Conservation (phyloP, 495 filamentous ascomycete genomes). For the Saxophila tyrrhenica region DNA sequence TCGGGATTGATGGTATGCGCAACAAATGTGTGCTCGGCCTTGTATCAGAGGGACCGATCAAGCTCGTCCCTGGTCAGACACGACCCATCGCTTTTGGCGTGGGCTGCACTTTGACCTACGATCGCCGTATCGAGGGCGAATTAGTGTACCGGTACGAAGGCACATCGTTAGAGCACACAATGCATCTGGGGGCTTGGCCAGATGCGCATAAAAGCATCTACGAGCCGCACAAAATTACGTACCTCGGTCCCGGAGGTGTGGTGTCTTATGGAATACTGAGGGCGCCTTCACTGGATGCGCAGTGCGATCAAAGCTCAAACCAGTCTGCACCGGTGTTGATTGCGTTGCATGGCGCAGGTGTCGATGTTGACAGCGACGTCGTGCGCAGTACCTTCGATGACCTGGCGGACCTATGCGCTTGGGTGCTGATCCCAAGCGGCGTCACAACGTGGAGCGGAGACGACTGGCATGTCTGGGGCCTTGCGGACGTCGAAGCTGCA, state of each 20-base stretch:
- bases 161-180: not conserved
- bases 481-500: constrained; percentile 45
- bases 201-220: constrained; percentile 22
- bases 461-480: constrained; percentile 54
- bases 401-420: constrained; percentile 42
- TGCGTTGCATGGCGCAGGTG: constrained; percentile 45
- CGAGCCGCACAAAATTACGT: constrained; percentile 46
- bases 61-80: constrained; percentile 34
- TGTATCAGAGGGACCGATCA: constrained; percentile 16
- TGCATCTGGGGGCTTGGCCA: not conserved
- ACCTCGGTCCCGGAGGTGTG: constrained; percentile 42
- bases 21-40: constrained; percentile 5
- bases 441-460: constrained; percentile 52
- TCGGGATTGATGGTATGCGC: constrained; percentile 17
- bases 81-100: constrained; percentile 29
- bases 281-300: constrained; percentile 39
- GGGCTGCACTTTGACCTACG: constrained; percentile 8
- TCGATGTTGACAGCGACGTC: constrained; percentile 40
- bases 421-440: constrained; percentile 48
- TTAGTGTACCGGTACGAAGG: constrained; percentile 4
- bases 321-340: constrained; percentile 35
- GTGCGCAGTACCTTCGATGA: constrained; percentile 39
- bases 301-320: constrained; percentile 13
- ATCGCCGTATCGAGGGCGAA: not conserved
- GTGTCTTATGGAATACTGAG: constrained; percentile 53